Conservation (phyloP, 441 rosid species). For the Codiaeum variegatum region DNA sequence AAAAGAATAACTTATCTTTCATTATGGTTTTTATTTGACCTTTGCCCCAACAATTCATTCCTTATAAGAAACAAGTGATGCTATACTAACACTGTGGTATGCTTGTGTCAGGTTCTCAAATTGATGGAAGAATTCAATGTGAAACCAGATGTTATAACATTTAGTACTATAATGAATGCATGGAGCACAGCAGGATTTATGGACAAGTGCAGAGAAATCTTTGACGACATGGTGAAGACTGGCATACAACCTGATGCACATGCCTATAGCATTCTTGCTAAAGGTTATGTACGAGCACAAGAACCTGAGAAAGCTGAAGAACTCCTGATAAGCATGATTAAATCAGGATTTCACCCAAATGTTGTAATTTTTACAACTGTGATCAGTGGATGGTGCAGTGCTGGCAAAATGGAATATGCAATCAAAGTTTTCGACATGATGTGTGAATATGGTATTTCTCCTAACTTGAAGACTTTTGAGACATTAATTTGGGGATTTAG, state of each 20-base stretch:
- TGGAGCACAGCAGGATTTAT: conserved; percentile 85
- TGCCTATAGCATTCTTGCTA: conserved; percentile 67
- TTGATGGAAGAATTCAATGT: conserved; percentile 67
- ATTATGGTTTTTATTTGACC: conserved; percentile 1
- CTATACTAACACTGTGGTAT: neutral
- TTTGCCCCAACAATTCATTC: neutral
- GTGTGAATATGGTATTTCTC: conserved; percentile 49
- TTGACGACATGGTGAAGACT: conserved; percentile 63
- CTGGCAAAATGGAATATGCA: conserved; percentile 54
- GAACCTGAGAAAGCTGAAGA: conserved; percentile 62
- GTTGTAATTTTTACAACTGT: conserved; percentile 71
- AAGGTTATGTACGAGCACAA: conserved; percentile 62
- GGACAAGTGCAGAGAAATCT: conserved; percentile 66
- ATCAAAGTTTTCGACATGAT: conserved; percentile 50
- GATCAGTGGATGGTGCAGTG: conserved; percentile 65
- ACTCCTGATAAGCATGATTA: conserved; percentile 45
- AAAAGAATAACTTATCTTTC: neutral
- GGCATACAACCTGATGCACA: conserved; percentile 64
- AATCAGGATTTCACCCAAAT: conserved; percentile 38
- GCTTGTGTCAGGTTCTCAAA: conserved; percentile 44
- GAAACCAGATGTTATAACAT: conserved; percentile 72
- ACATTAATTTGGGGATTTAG: conserved; percentile 66
- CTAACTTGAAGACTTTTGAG: conserved; percentile 66
- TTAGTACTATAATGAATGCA: conserved; percentile 77
- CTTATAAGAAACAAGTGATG: neutral